These are phyloP conservation scores for Ogataea zsoltii DNA, from an alignment of 805 yeast genomes.

Conservation along the genomic window DNA sequence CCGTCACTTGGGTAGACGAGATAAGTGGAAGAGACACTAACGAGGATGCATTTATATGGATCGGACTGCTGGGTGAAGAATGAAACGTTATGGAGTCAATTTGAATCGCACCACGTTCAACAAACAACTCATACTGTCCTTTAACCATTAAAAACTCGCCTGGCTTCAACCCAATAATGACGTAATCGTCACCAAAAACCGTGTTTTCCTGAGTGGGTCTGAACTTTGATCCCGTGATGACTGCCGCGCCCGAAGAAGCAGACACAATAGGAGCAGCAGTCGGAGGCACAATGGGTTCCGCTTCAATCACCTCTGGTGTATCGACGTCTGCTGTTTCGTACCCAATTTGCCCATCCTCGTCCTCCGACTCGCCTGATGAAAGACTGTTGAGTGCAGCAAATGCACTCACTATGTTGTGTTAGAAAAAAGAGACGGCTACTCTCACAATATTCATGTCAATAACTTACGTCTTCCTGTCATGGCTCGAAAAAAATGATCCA, in stretches of 20 bases:
- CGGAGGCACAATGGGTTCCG: conserved; percentile 6
- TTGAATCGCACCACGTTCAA: conserved; percentile 48
- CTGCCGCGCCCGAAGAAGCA: not conserved
- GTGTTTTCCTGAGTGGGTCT: conserved; percentile 40
- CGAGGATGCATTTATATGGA: conserved; percentile 36
- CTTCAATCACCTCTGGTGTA: not conserved
- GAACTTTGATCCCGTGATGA: conserved; percentile 38
- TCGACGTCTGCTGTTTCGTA: conserved; percentile 12
- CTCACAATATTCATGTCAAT: not conserved
- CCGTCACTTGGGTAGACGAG: conserved; percentile 41
- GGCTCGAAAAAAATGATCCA: not conserved
- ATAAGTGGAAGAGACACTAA: conserved; percentile 44
- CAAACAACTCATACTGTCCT: conserved; percentile 47
- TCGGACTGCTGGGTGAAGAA: conserved; percentile 19
- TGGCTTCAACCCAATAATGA: conserved; percentile 43
- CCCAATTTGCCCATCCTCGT: conserved; percentile 13
- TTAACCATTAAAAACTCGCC: conserved; percentile 44
- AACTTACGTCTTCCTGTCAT: conserved; percentile 5
- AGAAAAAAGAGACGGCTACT: not conserved
- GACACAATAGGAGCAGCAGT: not conserved
- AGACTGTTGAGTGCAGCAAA: conserved; percentile 34
- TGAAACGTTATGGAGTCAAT: conserved; percentile 42
- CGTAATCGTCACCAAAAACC: conserved; percentile 33
- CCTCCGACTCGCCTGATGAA: conserved; percentile 8
- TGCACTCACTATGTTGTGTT: conserved; percentile 26